phyloP scores from a whole-genome alignment of 202 grass and related monocot genomes.

The Alloteropsis angusta region DNA sequence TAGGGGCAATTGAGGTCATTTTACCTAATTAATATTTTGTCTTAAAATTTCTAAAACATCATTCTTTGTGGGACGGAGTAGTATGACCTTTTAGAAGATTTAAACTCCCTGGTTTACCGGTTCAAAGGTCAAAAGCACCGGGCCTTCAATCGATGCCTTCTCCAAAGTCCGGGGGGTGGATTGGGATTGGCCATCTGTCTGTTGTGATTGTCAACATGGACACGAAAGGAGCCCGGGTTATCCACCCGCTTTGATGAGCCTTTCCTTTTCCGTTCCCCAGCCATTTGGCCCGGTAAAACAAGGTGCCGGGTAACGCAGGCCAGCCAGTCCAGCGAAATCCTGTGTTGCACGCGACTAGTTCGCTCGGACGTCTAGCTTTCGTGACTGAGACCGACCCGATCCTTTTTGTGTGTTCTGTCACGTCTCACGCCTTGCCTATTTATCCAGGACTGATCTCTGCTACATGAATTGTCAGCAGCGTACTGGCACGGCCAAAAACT shows the following conservation, averaged over 20 bases:
- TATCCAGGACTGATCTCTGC: neutral
- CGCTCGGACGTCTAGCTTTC: too few relatives aligned
- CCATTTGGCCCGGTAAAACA: neutral
- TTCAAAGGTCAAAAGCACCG: neutral
- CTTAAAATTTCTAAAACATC: too few relatives aligned
- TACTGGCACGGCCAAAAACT: neutral
- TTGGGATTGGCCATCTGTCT: neutral
- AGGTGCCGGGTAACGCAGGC: neutral
- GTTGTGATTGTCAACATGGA: neutral
- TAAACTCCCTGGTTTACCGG: neutral
- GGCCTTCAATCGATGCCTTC: neutral
- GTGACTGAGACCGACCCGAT: neutral
- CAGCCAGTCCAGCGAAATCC: too few relatives aligned
- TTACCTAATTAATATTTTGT: too few relatives aligned
- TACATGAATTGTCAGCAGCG: neutral
- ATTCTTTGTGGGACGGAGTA: too few relatives aligned
- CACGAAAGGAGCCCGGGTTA: neutral
- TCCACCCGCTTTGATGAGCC: neutral
- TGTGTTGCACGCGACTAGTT: too few relatives aligned
- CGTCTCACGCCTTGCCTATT: neutral
- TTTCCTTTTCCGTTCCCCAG: neutral
- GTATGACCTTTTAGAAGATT: neutral
- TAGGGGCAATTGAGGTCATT: too few relatives aligned
- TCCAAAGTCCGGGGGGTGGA: neutral
- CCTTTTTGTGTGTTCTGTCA: neutral